phyloP scores from a whole-genome alignment of 1,284 basidiomycete genomes.

The Ceratobasidium papillatum region DNA sequence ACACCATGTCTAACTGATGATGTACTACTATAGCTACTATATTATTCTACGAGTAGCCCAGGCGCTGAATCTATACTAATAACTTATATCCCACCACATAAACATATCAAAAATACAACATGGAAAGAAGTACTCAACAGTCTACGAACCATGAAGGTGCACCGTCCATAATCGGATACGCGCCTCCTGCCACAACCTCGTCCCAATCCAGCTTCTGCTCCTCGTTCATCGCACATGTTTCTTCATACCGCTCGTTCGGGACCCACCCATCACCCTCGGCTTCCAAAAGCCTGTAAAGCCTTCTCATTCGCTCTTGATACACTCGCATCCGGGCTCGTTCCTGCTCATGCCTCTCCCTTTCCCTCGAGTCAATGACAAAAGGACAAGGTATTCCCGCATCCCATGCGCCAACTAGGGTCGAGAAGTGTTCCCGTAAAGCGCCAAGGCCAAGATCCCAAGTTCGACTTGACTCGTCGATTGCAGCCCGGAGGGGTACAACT shows the following conservation, averaged over 20 bases:
- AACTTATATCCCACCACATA: no score
- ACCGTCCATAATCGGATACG: slow-evolving; percentile 35
- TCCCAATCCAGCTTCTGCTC: slow-evolving; percentile 17
- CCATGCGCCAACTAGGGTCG: neutral
- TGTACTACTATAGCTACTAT: no score
- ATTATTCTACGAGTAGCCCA: no score
- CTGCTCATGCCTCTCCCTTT: neutral
- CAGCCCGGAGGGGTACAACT: slow-evolving; percentile 2
- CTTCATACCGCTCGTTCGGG: slow-evolving; percentile 22
- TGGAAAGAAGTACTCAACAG: neutral
- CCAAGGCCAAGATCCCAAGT: slow-evolving; percentile 34
- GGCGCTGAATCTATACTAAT: neutral
- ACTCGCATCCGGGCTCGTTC: neutral
- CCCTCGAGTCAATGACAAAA: neutral
- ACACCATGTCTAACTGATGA: no score
- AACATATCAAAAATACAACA: no score
- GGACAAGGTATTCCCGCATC: neutral
- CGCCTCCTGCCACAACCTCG: slow-evolving; percentile 15
- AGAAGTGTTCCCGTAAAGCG: slow-evolving; percentile 15
- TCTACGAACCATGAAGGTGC: slow-evolving; percentile 34
- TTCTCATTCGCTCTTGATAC: slow-evolving; percentile 13
- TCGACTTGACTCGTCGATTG: slow-evolving; percentile 30
- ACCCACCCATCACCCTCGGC: slow-evolving; percentile 33
- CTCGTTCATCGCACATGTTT: slow-evolving; percentile 3
- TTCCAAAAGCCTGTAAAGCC: slow-evolving; percentile 12